Evolutionary conservation across 2,329 filamentous ascomycete genomes (phyloP).

Genomic region (Cercospora berteroae): DNA sequence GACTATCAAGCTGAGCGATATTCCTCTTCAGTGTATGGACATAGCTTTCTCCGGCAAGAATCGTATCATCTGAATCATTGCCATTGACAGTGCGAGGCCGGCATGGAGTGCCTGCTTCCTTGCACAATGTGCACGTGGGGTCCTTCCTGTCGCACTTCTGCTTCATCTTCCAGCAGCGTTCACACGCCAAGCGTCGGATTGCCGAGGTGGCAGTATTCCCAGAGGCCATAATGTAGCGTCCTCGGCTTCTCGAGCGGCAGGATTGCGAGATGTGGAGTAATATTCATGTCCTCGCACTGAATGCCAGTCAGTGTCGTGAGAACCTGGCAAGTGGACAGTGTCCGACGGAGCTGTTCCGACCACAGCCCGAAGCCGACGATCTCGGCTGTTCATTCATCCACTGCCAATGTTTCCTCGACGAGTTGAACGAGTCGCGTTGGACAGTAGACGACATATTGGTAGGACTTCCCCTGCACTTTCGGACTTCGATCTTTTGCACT

Average conservation of each 20-base stretch:
- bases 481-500: background rate
- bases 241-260: background rate
- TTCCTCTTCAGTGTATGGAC: conserved; percentile 1
- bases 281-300: background rate
- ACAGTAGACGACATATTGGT: background rate
- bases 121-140: background rate
- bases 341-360: background rate
- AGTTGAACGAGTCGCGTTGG: background rate
- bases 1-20: conserved; percentile 1
- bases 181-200: conserved; percentile 4
- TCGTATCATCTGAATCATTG: background rate
- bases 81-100: background rate
- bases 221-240: background rate
- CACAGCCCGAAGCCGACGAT: background rate
- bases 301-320: background rate
- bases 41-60: background rate
- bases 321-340: background rate
- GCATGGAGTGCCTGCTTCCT: conserved; percentile 1
- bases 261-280: background rate
- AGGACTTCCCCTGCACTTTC: background rate
- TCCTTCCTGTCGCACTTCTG: conserved; percentile 9
- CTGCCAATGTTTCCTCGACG: background rate
- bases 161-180: conserved; percentile 13
- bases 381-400: background rate
- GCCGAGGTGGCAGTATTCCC: background rate